Percentiles rank a stretch among this genome's conserved stretches.
Evolutionary conservation across 73 alveolate species (phyloP).

Genomic region (Stentor coeruleus): DNA sequence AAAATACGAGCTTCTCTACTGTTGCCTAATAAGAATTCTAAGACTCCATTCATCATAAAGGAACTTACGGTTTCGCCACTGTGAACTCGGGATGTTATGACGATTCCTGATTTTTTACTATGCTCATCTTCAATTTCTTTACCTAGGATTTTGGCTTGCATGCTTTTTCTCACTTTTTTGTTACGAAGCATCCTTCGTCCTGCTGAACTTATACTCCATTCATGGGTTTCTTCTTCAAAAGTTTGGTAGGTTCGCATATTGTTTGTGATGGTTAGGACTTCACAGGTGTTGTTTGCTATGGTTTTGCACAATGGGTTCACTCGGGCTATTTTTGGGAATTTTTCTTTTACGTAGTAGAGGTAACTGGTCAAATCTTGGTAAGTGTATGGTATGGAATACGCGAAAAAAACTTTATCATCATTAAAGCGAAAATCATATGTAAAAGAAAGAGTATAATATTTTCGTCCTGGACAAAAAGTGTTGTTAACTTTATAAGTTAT

Average conservation of each 20-base stretch:
- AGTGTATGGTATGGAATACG: slow-evolving; percentile 98
- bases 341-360: slow-evolving; percentile 68
- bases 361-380: slow-evolving; percentile 88
- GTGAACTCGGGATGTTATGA: slow-evolving; percentile 93
- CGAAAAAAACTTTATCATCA: slow-evolving; percentile 92
- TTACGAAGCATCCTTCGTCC: slow-evolving; percentile 46
- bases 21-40: slow-evolving; percentile 86
- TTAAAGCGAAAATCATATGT: slow-evolving; percentile 88
- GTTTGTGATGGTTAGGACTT: slow-evolving; percentile 15
- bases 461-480: slow-evolving; percentile 23
- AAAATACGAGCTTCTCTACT: slow-evolving; percentile 64
- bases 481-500: slow-evolving; percentile 75
- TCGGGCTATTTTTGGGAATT: slow-evolving; percentile 39
- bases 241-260: background rate
- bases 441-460: slow-evolving; percentile 91
- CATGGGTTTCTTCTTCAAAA: slow-evolving; percentile 25
- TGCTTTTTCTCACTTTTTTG: background rate
- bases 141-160: background rate
- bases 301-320: slow-evolving; percentile 73
- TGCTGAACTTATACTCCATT: slow-evolving; percentile 36
- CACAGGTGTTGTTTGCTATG: slow-evolving; percentile 66
- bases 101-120: slow-evolving; percentile 60
- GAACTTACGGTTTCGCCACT: slow-evolving; percentile 96
- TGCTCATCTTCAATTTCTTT: slow-evolving; percentile 11
- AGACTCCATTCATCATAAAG: slow-evolving; percentile 60